Percentiles rank a stretch among this genome's conserved stretches.
These are phyloP conservation scores for Cinnamomum micranthum DNA, from an alignment of 164 flowering plant species.

Conservation along the genomic window DNA sequence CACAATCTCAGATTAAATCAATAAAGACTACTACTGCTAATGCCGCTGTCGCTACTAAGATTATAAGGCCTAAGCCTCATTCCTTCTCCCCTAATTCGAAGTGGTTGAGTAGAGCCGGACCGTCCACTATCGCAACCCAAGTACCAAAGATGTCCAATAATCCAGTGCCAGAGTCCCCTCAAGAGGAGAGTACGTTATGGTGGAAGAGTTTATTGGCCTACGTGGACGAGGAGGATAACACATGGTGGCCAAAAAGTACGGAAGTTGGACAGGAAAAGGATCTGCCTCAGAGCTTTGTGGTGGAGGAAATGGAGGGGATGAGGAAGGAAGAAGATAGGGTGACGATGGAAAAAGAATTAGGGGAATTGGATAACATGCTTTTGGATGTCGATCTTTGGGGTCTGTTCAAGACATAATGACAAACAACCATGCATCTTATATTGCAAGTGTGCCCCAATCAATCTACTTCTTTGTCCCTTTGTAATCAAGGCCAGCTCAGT, in stretches of 20 bases:
- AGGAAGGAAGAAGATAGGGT: no score
- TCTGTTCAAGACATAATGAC: no score
- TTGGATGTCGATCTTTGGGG: no score
- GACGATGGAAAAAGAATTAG: no score
- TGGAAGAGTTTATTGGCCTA: background rate
- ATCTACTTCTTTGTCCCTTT: no score
- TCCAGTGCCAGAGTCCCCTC: background rate
- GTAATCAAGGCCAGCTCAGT: no score
- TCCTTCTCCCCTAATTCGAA: conserved; percentile 7
- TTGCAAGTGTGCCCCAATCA: no score
- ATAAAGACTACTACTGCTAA: background rate
- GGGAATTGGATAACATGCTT: no score
- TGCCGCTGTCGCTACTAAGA: background rate
- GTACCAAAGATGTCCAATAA: background rate
- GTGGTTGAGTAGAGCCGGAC: background rate
- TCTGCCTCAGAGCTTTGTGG: no score
- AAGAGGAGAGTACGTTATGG: background rate
- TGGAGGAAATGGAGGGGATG: no score
- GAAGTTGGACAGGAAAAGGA: background rate
- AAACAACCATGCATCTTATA: no score
- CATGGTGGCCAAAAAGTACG: no score
- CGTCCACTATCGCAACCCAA: background rate
- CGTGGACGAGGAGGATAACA: background rate
- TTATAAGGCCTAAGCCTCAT: conserved; percentile 11
- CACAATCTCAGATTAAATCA: background rate